Evolutionary conservation across 768 basidiomycete genomes (phyloP).

Genomic region (Amanita fuliginea): DNA sequence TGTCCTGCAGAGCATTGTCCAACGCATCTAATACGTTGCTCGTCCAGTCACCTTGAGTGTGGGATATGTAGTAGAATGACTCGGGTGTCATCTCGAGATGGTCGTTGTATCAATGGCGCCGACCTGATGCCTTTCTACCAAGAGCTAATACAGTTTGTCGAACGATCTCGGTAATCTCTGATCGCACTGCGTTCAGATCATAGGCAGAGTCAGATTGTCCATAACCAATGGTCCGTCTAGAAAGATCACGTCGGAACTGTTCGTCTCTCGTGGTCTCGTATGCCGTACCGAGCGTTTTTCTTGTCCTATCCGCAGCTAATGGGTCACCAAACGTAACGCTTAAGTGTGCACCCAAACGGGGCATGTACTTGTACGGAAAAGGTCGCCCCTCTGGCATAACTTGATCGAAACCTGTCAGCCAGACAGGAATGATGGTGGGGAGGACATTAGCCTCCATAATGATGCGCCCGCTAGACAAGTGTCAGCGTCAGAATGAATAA

Average conservation of each 20-base stretch:
- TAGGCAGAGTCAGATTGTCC: not conserved
- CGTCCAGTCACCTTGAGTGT: not conserved
- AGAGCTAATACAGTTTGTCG: conserved; percentile 42
- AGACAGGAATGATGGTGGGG: conserved; percentile 86
- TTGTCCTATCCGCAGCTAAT: conserved; percentile 33
- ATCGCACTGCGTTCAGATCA: conserved; percentile 23
- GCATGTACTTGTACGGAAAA: conserved; percentile 64
- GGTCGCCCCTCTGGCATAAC: conserved; percentile 83
- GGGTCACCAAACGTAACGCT: conserved; percentile 78
- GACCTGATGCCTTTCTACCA: conserved; percentile 36
- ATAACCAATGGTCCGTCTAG: not conserved
- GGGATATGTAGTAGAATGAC: not conserved
- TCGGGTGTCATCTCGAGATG: not conserved
- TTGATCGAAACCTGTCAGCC: conserved; percentile 79
- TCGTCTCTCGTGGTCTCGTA: not conserved
- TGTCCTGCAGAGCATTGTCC: conserved; percentile 9
- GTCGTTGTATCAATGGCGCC: not conserved
- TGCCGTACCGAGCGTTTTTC: conserved; percentile 9
- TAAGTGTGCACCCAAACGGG: conserved; percentile 50
- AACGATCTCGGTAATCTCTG: conserved; percentile 41
- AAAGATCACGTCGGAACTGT: not conserved
- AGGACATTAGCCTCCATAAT: conserved; percentile 48
- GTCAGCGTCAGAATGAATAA: not conserved
- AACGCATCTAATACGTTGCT: not conserved
- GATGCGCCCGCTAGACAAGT: conserved; percentile 59